Percentiles rank a stretch among this genome's conserved stretches.
Evolutionary conservation across 768 basidiomycete species (phyloP).

Genomic region (Amanita fuliginea): DNA sequence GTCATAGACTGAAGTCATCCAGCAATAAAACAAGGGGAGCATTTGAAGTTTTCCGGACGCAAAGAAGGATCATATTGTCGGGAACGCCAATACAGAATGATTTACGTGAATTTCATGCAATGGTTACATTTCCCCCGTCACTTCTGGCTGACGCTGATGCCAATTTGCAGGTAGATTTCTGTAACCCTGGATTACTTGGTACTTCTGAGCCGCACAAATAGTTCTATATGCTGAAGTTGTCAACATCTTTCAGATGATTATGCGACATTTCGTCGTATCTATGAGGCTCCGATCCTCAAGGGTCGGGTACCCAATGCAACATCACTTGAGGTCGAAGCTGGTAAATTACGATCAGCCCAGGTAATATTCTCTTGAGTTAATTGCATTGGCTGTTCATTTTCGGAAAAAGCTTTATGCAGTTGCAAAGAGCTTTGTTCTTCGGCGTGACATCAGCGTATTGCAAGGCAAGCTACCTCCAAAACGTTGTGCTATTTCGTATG

Average conservation of each 20-base stretch:
- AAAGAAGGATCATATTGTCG: conserved; percentile 77
- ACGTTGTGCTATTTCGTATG: conserved; percentile 35
- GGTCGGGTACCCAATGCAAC: conserved; percentile 73
- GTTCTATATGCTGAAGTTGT: conserved; percentile 3
- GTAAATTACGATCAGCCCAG: conserved; percentile 68
- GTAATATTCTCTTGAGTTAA: conserved; percentile 23
- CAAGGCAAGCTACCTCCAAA: conserved; percentile 86
- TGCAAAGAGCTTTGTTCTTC: conserved; percentile 82
- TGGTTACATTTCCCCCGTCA: conserved; percentile 42
- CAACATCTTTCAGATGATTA: conserved; percentile 49
- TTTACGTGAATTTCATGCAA: conserved; percentile 88
- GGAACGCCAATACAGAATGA: conserved; percentile 99
- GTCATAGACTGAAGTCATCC: conserved; percentile 87
- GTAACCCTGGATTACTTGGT: conserved; percentile 89
- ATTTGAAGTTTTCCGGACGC: conserved; percentile 70
- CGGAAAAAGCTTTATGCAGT: conserved; percentile 48
- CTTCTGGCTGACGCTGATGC: background rate
- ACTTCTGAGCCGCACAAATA: conserved; percentile 7
- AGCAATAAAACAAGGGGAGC: conserved; percentile 84
- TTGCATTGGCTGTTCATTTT: background rate
- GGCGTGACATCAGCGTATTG: conserved; percentile 77
- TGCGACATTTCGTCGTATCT: conserved; percentile 64
- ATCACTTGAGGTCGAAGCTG: conserved; percentile 61
- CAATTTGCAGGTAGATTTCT: conserved; percentile 69
- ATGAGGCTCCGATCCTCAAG: conserved; percentile 79